Conservation (phyloP, 2,329 filamentous ascomycete species). For the Microcyclosporella mali region DNA sequence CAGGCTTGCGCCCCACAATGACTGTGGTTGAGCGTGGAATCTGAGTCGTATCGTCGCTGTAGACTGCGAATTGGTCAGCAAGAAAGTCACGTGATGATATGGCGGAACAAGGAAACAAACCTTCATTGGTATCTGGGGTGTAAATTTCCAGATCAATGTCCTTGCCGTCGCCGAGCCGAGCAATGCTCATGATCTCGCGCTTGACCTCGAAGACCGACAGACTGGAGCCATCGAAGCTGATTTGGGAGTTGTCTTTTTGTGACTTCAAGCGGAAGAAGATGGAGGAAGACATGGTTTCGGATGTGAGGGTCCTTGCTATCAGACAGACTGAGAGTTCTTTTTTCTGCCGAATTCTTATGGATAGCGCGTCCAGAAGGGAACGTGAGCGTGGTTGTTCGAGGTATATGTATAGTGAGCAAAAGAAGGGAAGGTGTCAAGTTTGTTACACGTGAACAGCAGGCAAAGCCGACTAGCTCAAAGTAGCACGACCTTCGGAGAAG, state of each 20-base stretch:
- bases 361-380: too few species aligned
- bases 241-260: slow-evolving; percentile 86
- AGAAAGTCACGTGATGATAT: too few species aligned
- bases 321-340: too few species aligned
- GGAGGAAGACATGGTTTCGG: slow-evolving; percentile 75
- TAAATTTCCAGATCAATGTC: slow-evolving; percentile 96
- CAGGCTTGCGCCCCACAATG: slow-evolving; percentile 78
- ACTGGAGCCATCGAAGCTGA: slow-evolving; percentile 94
- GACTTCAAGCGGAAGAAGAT: slow-evolving; percentile 99
- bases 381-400: too few species aligned
- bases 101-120: slow-evolving; percentile 46
- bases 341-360: too few species aligned
- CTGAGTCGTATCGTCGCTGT: slow-evolving; percentile 96
- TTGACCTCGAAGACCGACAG: slow-evolving; percentile 99
- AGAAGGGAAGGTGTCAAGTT: too few species aligned
- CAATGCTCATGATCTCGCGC: slow-evolving; percentile 94
- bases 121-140: slow-evolving; percentile 84
- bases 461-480: too few species aligned
- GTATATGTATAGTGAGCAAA: too few species aligned
- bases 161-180: slow-evolving; percentile 86
- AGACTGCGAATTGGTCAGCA: slow-evolving; percentile 53
- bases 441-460: too few species aligned
- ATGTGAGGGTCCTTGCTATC: neutral
- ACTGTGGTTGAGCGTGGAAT: slow-evolving; percentile 93
- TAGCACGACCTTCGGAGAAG: too few species aligned